phyloP scores from a whole-genome alignment of 106 monocot genomes.

The Hemerocallis citrina region DNA sequence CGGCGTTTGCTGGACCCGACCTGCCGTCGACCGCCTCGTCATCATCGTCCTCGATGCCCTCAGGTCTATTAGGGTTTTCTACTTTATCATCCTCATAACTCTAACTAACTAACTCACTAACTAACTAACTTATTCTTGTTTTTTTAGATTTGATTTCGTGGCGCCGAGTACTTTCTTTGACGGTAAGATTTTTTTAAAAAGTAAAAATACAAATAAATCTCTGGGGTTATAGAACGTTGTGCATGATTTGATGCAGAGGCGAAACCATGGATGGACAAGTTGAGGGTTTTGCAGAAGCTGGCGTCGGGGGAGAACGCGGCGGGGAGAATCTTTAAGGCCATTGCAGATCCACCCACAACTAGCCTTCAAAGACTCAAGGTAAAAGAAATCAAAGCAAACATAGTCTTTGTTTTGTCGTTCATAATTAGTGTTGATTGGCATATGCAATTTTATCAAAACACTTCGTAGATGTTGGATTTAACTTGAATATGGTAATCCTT shows the following conservation, averaged over 20 bases:
- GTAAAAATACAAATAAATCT: too few species aligned
- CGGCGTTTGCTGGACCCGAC: slow-evolving; percentile 54
- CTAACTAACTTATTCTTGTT: not conserved
- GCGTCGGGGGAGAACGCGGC: slow-evolving; percentile 30
- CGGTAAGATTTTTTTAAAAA: slow-evolving; percentile 28
- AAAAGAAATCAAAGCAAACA: too few species aligned
- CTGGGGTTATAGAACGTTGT: too few species aligned
- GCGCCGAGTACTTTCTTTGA: slow-evolving; percentile 81
- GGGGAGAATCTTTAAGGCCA: slow-evolving; percentile 89
- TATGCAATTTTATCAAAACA: too few species aligned
- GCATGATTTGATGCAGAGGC: slow-evolving; percentile 29
- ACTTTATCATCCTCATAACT: not conserved
- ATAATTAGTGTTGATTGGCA: too few species aligned
- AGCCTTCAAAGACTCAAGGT: slow-evolving; percentile 94
- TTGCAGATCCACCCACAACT: slow-evolving; percentile 96
- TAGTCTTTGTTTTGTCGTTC: too few species aligned
- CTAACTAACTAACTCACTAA: not conserved
- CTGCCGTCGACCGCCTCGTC: slow-evolving; percentile 73
- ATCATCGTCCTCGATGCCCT: slow-evolving; percentile 90
- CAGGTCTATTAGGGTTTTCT: slow-evolving; percentile 28
- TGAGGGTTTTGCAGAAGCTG: slow-evolving; percentile 66
- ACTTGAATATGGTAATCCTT: too few species aligned
- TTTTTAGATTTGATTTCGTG: slow-evolving; percentile 72
- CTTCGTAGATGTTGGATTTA: too few species aligned
- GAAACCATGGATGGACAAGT: slow-evolving; percentile 95